Conservation (phyloP, 2,329 filamentous ascomycete genomes). For the Phyllachora maydis region DNA sequence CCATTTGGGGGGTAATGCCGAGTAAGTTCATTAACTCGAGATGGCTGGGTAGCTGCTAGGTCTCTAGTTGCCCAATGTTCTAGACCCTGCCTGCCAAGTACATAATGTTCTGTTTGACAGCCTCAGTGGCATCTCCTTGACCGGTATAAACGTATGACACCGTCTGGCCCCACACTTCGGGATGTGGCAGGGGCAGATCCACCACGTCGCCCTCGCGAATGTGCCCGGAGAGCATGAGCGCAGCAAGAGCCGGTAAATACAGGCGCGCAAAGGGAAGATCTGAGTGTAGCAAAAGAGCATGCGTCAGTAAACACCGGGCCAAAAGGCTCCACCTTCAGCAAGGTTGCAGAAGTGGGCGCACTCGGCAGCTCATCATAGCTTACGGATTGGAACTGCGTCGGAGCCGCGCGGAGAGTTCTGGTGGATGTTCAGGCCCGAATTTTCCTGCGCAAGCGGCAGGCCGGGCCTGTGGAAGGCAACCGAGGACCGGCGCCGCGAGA, state of each 20-base stretch:
- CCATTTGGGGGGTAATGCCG: too few relatives aligned
- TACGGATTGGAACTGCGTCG: slow-evolving; percentile 23
- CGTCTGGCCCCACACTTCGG: slow-evolving; percentile 32
- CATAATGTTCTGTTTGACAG: slow-evolving; percentile 28
- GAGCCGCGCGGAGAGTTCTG: slow-evolving; percentile 10
- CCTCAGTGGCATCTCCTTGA: slow-evolving; percentile 19
- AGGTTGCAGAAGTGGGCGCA: too few relatives aligned
- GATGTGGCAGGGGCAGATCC: slow-evolving; percentile 35
- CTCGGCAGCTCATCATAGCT: too few relatives aligned
- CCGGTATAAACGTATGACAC: slow-evolving; percentile 34
- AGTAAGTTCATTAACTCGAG: too few relatives aligned
- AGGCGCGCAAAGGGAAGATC: slow-evolving; percentile 25
- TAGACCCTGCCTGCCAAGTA: slow-evolving; percentile 30
- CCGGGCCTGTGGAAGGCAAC: too few relatives aligned
- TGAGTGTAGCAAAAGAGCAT: too few relatives aligned
- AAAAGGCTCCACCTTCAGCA: too few relatives aligned
- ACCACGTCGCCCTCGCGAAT: slow-evolving; percentile 29
- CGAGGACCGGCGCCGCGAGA: slow-evolving; percentile 4
- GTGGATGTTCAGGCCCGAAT: too few relatives aligned
- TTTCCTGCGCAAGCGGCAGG: too few relatives aligned
- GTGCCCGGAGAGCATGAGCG: slow-evolving; percentile 30
- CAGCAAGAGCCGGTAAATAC: slow-evolving; percentile 29
- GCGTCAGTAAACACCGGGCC: too few relatives aligned
- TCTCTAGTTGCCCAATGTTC: too few relatives aligned
- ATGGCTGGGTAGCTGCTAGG: too few relatives aligned